A percentile compares a stretch with the other conserved stretches of the same genome.
Conservation (phyloP, 2,329 filamentous ascomycete genomes). For the Tricladium varicosporioides region DNA sequence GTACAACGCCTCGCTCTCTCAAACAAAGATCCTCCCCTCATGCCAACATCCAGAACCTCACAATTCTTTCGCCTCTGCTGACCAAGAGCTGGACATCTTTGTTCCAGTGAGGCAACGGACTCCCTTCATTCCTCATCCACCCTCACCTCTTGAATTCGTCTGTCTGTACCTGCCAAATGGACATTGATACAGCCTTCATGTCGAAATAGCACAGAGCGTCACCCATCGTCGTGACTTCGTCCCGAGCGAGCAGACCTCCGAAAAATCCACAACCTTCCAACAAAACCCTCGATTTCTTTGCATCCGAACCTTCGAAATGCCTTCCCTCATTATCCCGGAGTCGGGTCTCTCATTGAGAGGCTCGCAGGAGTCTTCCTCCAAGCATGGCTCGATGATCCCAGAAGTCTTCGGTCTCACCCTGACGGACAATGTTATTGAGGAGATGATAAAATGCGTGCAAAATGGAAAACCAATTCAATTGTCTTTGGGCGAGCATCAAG, state of each 20-base stretch:
- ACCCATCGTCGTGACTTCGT: conserved; percentile 24
- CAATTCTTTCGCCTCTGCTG: neutral
- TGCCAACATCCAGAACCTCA: neutral
- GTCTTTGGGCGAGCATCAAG: conserved; percentile 55
- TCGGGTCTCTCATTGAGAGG: conserved; percentile 54
- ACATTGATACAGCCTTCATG: conserved; percentile 23
- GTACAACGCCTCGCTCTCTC: conserved; percentile 5
- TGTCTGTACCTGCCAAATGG: conserved; percentile 14
- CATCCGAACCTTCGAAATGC: conserved; percentile 39
- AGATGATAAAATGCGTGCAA: conserved; percentile 60
- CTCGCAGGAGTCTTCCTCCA: conserved; percentile 37
- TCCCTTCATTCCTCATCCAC: conserved; percentile 4
- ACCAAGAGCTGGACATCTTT: neutral
- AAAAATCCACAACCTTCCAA: conserved; percentile 4
- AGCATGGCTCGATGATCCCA: conserved; percentile 45
- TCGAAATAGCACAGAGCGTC: conserved; percentile 21
- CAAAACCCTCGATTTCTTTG: conserved; percentile 5
- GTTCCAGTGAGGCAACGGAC: neutral
- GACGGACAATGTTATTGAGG: conserved; percentile 56
- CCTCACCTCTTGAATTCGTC: neutral
- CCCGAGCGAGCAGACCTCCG: conserved; percentile 16
- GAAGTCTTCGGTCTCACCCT: conserved; percentile 60
- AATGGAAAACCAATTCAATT: conserved; percentile 56
- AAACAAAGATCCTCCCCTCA: conserved; percentile 12
- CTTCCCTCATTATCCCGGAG: conserved; percentile 55